Evolutionary conservation across 805 yeast species (phyloP).

Genomic region (Kodamaea leandrae): DNA sequence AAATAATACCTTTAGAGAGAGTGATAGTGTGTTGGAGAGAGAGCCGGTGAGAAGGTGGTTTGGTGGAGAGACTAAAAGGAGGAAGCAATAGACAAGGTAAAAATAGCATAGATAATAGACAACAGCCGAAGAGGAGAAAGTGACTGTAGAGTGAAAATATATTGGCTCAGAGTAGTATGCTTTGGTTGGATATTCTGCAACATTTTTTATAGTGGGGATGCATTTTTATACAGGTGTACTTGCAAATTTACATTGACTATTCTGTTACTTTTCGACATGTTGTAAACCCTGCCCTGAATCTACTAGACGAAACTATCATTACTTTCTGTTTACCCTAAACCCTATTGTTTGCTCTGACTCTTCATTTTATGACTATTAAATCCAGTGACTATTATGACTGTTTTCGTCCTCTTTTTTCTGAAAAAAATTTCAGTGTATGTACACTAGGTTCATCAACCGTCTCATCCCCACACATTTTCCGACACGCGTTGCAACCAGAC

Average conservation of each 20-base stretch:
- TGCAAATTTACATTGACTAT: no score
- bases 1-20: conserved; percentile 14
- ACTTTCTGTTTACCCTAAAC: not conserved
- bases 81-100: not conserved
- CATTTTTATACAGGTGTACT: no score
- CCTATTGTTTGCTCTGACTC: not conserved
- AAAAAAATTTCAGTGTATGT: conserved; percentile 8
- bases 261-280: no score
- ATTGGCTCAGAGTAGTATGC: no score
- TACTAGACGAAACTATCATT: no score
- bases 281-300: no score
- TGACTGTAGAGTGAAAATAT: no score
- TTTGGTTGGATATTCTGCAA: no score
- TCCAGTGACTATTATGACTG: no score
- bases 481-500: conserved; percentile 4
- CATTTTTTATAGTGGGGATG: no score
- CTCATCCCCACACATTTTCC: conserved; percentile 2
- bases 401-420: not conserved
- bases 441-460: conserved; percentile 5
- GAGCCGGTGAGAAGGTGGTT: conserved; percentile 19
- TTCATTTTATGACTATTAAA: not conserved
- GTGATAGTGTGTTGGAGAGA: not conserved
- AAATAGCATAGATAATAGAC: no score
- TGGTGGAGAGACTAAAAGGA: conserved; percentile 12
- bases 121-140: no score